Evolutionary conservation across 208 protist species (phyloP).

Genomic region (Acanthamoeba lenticulata): DNA sequence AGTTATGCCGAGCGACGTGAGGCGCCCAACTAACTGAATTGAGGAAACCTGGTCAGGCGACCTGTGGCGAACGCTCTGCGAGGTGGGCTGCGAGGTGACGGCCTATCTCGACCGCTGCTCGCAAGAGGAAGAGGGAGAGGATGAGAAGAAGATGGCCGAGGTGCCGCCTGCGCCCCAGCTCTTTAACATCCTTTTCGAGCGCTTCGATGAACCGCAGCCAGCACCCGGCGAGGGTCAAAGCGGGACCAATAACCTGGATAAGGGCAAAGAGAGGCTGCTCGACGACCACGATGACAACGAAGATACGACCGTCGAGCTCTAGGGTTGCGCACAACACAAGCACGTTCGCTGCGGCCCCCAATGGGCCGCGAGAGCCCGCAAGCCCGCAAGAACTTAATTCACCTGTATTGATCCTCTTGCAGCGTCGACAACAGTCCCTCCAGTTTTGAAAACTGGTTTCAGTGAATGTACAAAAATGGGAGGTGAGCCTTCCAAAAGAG

Average conservation of each 20-base stretch:
- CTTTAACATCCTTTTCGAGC: conserved; percentile 14
- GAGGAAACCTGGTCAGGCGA: neutral
- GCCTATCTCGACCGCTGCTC: neutral
- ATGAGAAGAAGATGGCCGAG: neutral
- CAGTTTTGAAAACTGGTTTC: too few species aligned
- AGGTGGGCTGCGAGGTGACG: neutral
- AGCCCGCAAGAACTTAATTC: too few species aligned
- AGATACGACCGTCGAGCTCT: neutral
- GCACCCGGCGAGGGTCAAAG: neutral
- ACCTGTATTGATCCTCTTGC: too few species aligned
- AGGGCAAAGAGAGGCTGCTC: neutral
- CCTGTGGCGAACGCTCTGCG: neutral
- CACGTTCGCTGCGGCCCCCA: too few species aligned
- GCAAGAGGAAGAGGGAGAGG: neutral
- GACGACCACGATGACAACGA: neutral
- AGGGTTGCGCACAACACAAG: too few species aligned
- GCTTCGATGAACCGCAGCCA: neutral
- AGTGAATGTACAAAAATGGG: too few species aligned
- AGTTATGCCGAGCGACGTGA: neutral
- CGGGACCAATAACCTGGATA: neutral
- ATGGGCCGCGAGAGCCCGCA: too few species aligned
- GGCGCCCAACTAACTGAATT: neutral
- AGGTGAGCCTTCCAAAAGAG: too few species aligned
- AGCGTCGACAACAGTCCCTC: too few species aligned
- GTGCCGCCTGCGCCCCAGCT: neutral